Evolutionary conservation across 805 yeast genomes (phyloP).

Genomic region (Yamadazyma scolyti): DNA sequence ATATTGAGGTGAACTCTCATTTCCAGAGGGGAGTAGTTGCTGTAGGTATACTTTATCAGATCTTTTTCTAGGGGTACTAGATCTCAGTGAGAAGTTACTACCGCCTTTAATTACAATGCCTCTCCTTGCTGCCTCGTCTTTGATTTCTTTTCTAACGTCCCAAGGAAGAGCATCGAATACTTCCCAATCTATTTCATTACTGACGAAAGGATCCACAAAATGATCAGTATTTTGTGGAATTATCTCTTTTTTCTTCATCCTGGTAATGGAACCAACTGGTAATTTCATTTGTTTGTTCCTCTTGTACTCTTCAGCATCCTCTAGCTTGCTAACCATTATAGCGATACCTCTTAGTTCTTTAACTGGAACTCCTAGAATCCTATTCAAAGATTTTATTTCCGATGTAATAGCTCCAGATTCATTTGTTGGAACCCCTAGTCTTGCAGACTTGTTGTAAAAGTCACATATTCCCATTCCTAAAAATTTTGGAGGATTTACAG

Average conservation of each 20-base stretch:
- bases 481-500: conserved; percentile 70
- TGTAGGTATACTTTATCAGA: conserved; percentile 28
- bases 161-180: conserved; percentile 64
- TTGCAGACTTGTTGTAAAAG: conserved; percentile 52
- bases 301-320: conserved; percentile 26
- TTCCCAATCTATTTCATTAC: conserved; percentile 52
- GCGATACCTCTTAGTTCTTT: conserved; percentile 77
- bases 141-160: conserved; percentile 62
- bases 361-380: conserved; percentile 58
- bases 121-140: conserved; percentile 47
- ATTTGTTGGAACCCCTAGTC: conserved; percentile 58
- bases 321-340: conserved; percentile 59
- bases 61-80: conserved; percentile 7
- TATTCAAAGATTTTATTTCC: conserved; percentile 53
- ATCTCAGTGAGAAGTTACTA: neutral
- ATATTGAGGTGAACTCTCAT: conserved; percentile 24
- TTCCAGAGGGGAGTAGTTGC: conserved; percentile 33
- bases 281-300: conserved; percentile 21
- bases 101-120: conserved; percentile 16
- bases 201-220: conserved; percentile 15
- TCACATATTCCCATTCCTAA: conserved; percentile 86
- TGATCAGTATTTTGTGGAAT: conserved; percentile 5
- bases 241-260: neutral
- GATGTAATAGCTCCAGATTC: conserved; percentile 58
- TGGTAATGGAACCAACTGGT: conserved; percentile 10